A percentile compares a stretch with the other conserved stretches of the same genome.
Evolutionary conservation across 441 rosid species (phyloP).

Genomic region (Brassica balearica): DNA sequence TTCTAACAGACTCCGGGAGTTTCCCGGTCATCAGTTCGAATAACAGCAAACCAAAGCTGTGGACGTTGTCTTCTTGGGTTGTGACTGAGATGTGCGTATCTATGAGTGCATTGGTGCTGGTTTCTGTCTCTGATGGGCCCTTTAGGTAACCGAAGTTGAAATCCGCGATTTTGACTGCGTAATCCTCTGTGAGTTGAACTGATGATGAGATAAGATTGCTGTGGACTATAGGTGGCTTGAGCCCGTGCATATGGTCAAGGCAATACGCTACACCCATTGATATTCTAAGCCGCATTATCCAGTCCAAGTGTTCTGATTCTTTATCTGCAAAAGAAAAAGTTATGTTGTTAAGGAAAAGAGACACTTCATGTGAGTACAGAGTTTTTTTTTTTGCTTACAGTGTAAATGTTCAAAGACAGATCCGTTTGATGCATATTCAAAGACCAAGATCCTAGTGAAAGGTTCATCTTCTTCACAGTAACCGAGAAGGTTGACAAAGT

Average conservation of each 20-base stretch:
- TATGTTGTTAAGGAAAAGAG: neutral
- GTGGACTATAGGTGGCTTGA: conserved; percentile 59
- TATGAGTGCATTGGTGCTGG: conserved; percentile 45
- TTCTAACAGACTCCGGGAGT: conserved; percentile 53
- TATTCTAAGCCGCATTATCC: conserved; percentile 70
- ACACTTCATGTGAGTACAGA: neutral
- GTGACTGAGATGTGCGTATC: conserved; percentile 31
- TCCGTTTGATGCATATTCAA: conserved; percentile 96
- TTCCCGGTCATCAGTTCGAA: conserved; percentile 75
- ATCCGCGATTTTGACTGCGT: conserved; percentile 69
- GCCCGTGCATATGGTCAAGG: conserved; percentile 69
- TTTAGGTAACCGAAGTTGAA: conserved; percentile 55
- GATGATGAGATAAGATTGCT: conserved; percentile 59
- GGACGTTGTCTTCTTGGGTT: conserved; percentile 66
- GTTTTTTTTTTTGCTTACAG: conserved; percentile 50
- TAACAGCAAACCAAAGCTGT: conserved; percentile 73
- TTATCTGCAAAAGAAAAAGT: conserved; percentile 48
- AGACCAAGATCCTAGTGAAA: conserved; percentile 90
- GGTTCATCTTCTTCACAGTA: conserved; percentile 85
- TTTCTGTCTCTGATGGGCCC: conserved; percentile 51
- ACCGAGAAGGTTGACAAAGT: conserved; percentile 90
- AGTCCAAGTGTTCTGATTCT: conserved; percentile 77
- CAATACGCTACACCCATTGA: conserved; percentile 71
- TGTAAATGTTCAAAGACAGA: conserved; percentile 84
- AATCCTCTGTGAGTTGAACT: conserved; percentile 66